Evolutionary conservation across 1,284 basidiomycete species (phyloP).

Genomic region (Coniophora puteana): DNA sequence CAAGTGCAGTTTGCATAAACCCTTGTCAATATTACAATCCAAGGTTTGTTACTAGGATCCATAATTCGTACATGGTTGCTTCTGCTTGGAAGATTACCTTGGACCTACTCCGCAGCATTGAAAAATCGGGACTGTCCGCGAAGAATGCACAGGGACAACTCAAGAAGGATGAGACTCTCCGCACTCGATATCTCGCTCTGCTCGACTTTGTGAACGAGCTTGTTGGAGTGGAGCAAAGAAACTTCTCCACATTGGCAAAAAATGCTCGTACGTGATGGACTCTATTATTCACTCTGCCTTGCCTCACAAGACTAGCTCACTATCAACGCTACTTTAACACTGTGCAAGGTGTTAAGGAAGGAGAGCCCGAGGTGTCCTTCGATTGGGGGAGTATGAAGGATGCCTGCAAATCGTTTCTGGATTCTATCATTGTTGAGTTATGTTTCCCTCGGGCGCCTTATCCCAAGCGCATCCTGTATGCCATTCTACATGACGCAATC

Average conservation of each 20-base stretch:
- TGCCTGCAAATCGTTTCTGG: constrained; percentile 69
- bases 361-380: constrained; percentile 50
- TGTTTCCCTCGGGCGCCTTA: constrained; percentile 66
- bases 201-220: constrained; percentile 59
- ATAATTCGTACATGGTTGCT: constrained; percentile 74
- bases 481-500: constrained; percentile 63
- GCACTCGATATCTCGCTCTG: constrained; percentile 57
- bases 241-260: constrained; percentile 62
- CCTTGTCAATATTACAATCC: constrained; percentile 3
- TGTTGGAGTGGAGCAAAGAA: constrained; percentile 54
- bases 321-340: constrained; percentile 65
- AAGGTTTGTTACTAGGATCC: constrained; percentile 44
- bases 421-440: constrained; percentile 75
- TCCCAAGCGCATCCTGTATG: constrained; percentile 58
- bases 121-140: constrained; percentile 49
- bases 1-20: constrained; percentile 24
- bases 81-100: constrained; percentile 70
- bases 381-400: constrained; percentile 56
- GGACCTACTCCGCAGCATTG: constrained; percentile 49
- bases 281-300: constrained; percentile 3
- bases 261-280: constrained; percentile 50
- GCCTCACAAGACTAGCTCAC: constrained; percentile 44
- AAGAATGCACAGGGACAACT: constrained; percentile 48
- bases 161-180: constrained; percentile 42
- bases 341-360: constrained; percentile 31